Percentiles rank a stretch among this genome's conserved stretches.
These are phyloP conservation scores for Colletotrichum coccodes DNA, from an alignment of 2,329 filamentous ascomycete species.

Conservation along the genomic window DNA sequence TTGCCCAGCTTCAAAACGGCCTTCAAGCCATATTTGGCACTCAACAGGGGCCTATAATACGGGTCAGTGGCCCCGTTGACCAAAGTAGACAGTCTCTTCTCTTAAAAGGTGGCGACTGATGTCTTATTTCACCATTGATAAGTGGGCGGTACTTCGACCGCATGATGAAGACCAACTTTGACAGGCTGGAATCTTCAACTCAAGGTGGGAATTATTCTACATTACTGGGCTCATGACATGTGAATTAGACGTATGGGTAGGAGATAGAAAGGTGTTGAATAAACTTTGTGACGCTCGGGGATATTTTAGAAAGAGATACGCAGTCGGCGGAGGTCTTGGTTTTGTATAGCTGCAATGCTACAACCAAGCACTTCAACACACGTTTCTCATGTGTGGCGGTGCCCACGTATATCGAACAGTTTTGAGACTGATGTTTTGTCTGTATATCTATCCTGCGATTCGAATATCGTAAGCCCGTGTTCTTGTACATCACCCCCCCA, in stretches of 20 bases:
- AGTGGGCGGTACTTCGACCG: too few relatives aligned
- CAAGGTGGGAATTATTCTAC: too few relatives aligned
- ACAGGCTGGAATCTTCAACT: too few relatives aligned
- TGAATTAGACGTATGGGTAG: too few relatives aligned
- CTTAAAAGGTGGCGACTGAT: neutral
- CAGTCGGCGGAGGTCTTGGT: too few relatives aligned
- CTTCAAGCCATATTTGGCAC: neutral
- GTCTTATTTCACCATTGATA: neutral
- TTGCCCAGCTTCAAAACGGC: too few relatives aligned
- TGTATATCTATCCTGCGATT: neutral
- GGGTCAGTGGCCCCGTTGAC: neutral
- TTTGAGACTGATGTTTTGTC: neutral
- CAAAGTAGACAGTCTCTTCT: neutral
- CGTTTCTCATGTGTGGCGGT: neutral
- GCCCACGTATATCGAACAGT: neutral
- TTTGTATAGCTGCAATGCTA: neutral
- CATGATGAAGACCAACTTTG: too few relatives aligned
- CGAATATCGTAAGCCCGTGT: neutral
- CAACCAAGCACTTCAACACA: neutral
- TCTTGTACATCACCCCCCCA: neutral
- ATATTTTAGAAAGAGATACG: too few relatives aligned
- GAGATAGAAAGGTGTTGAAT: too few relatives aligned
- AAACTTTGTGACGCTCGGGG: too few relatives aligned
- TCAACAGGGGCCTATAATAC: neutral
- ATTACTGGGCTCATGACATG: too few relatives aligned